phyloP scores from a whole-genome alignment of 495 filamentous ascomycete species.

The Usnea hakonensis region DNA sequence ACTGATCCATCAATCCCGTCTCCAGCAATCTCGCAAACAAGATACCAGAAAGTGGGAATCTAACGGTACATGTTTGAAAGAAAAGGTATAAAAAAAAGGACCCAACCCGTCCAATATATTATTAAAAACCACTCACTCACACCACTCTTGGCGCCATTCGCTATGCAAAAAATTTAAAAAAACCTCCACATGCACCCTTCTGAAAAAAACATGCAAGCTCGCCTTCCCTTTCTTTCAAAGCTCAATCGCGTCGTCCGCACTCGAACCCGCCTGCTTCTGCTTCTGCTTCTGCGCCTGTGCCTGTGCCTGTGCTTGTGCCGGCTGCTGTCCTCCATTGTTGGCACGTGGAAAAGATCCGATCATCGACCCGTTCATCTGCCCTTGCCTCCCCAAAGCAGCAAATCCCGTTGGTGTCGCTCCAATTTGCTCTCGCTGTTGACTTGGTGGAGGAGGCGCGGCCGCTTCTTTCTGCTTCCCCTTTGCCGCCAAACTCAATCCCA shows the following conservation, averaged over 20 bases:
- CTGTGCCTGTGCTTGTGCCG: background rate
- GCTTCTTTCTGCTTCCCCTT: background rate
- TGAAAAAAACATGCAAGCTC: too few relatives aligned
- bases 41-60: too few relatives aligned
- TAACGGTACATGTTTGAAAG: background rate
- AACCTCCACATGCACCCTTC: background rate
- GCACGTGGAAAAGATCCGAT: background rate
- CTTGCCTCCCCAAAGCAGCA: slow-evolving; percentile 8
- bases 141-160: slow-evolving; percentile 7
- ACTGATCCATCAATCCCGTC: too few relatives aligned
- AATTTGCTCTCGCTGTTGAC: background rate
- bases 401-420: slow-evolving; percentile 11
- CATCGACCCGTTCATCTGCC: background rate
- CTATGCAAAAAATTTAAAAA: slow-evolving; percentile 14
- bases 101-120: too few relatives aligned
- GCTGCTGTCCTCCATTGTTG: background rate
- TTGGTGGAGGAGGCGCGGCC: background rate
- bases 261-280: slow-evolving; percentile 11
- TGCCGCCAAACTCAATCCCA: background rate
- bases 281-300: too few relatives aligned
- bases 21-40: too few relatives aligned
- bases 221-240: slow-evolving; percentile 1
- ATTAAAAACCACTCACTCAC: too few relatives aligned
- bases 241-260: slow-evolving; percentile 23
- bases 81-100: too few relatives aligned